Evolutionary conservation across 2,329 filamentous ascomycete species (phyloP), one percentile per base, ranked within the genome.

Genomic region (Paracoccidioides lutzii): DNA sequence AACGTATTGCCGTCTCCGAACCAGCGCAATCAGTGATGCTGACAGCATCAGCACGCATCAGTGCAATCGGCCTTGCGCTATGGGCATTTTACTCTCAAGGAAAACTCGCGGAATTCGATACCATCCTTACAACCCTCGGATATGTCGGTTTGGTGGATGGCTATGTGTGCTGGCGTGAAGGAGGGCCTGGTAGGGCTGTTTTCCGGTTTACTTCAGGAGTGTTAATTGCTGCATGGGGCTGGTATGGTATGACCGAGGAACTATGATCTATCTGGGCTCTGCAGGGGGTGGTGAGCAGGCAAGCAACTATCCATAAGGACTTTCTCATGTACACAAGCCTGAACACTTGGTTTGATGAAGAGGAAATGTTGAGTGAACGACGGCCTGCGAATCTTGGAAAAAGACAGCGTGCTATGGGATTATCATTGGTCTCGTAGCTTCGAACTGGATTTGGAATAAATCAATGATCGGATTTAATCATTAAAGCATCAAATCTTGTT

Each of bases 21-120:
- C 58, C 62, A 55, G 69, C 67, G 5, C 66, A 69, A 4, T 46
- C 61, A 2, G 58, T 64, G 37, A 71, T 71, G 61, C 61, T 63
- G 5, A 57, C 62, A 10, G 52, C 44, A 30, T 60, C 60, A n/a
- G 58, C 52, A 15, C 59, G 60, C 22, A 57, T 55, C 15, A 58
- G 57, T 6, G 55, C 57, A 22, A 57, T 61, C n/a, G 59, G 60
- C 9, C 32, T 59, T 15, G 46, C 48, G 46, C 45, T 61, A 10
- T 58, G 54, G 45, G 58, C 58, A 0, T 64, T 65, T 35, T 63
- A 64, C 50, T 55, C 59, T 3, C 58, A 63, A 50, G 56, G 37
- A 9, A 66, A 64, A 56, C 43, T 63, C 9, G 52, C 52, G 5
- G 63, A 58, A 40, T 58, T 65, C 37, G 63, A 66, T 57, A 63